Evolutionary conservation across 2,329 filamentous ascomycete genomes (phyloP).

Genomic region (Penicillium capsulatum): DNA sequence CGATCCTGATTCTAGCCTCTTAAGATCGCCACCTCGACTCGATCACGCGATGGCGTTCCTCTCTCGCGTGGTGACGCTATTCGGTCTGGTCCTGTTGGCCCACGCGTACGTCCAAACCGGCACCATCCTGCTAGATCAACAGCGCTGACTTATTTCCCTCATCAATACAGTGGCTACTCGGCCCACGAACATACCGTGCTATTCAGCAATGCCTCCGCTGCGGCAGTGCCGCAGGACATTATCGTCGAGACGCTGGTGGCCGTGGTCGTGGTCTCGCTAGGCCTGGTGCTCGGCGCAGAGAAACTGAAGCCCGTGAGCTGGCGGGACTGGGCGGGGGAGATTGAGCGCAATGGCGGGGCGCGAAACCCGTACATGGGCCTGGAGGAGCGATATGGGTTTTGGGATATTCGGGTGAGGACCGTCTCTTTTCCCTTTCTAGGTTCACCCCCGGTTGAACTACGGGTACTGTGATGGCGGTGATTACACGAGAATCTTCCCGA

Average conservation of each 20-base stretch:
- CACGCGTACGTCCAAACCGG: constrained; percentile 67
- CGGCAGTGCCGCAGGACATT: constrained; percentile 75
- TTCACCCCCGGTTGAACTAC: no score
- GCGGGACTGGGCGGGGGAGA: constrained; percentile 71
- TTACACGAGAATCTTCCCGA: no score
- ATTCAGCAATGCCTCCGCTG: constrained; percentile 53
- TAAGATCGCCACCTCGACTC: no score
- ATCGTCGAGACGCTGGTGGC: constrained; percentile 78
- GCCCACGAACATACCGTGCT: constrained; percentile 85
- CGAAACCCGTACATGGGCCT: constrained; percentile 76
- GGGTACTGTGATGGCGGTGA: no score
- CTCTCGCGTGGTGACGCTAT: constrained; percentile 64
- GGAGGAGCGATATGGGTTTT: constrained; percentile 77
- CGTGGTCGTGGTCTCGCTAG: constrained; percentile 73
- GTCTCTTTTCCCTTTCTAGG: background rate
- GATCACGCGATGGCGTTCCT: constrained; percentile 60
- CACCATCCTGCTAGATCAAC: background rate
- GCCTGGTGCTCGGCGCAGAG: constrained; percentile 73
- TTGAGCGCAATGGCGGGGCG: constrained; percentile 62
- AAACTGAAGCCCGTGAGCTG: constrained; percentile 80
- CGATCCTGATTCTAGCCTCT: no score
- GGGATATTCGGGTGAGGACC: constrained; percentile 72
- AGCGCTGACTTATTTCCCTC: background rate
- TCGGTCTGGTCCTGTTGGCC: constrained; percentile 73
- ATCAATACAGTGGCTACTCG: constrained; percentile 74